A percentile compares a stretch with the other conserved stretches of the same genome.
Conservation (phyloP, 805 yeast genomes). For the Candida sanyiensis region DNA sequence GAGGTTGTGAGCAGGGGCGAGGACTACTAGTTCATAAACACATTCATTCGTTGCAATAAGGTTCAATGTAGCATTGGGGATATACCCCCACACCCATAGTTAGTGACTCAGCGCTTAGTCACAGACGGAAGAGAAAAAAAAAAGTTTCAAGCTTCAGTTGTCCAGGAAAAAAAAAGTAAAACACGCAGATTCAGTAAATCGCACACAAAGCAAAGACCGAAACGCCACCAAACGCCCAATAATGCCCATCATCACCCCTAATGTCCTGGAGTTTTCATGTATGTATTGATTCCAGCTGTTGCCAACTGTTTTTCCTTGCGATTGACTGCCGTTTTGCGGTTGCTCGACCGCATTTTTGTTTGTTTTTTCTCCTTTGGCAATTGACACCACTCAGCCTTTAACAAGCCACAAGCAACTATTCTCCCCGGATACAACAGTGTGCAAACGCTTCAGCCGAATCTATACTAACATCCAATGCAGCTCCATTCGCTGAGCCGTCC, state of each 20-base stretch:
- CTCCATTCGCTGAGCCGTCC: slow-evolving; percentile 69
- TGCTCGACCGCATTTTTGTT: no score
- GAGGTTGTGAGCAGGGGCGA: slow-evolving; percentile 95
- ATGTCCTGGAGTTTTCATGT: slow-evolving; percentile 71
- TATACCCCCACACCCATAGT: no score
- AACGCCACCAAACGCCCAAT: no score
- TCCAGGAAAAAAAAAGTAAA: background rate
- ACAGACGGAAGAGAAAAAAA: slow-evolving; percentile 3
- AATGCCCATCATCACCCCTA: slow-evolving; percentile 64
- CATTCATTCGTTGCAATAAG: no score
- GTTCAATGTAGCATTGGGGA: no score
- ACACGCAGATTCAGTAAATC: no score
- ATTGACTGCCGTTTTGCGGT: no score
- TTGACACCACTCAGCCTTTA: no score
- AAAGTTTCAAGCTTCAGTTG: no score
- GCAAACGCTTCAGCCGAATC: no score
- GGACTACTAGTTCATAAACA: slow-evolving; percentile 76
- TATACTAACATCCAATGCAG: slow-evolving; percentile 31
- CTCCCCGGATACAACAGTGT: no score
- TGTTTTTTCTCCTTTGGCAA: background rate
- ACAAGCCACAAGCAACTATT: background rate
- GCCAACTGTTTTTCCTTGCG: no score
- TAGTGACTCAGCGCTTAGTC: slow-evolving; percentile 5
- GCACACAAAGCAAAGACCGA: background rate
- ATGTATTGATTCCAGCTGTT: slow-evolving; percentile 32